Base-by-base conservation (phyloP, 2,329 filamentous ascomycete species). In the Nigrospora sphaerica region DNA sequence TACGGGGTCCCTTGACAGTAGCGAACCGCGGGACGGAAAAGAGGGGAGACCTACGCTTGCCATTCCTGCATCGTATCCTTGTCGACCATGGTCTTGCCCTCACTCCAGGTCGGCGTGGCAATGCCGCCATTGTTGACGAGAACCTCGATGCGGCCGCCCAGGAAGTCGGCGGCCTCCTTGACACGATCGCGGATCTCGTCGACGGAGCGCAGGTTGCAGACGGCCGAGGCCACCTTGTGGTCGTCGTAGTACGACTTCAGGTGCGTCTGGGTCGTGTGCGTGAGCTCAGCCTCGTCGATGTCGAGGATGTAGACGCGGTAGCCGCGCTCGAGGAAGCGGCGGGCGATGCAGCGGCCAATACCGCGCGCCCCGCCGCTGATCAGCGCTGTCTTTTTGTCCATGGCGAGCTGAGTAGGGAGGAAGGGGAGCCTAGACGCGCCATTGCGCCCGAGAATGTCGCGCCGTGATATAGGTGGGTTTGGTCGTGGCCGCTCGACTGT, bases 11-110 rank as follows among this genome's bases (percentile, higher is more conserved):
- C 19, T 23, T 23, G 19, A 4, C 12, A 40, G 31, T 14, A 10
- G 14, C n/a, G 32, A 12, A 33, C 39, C 31, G n/a, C 16, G 34
- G 4, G 4, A 9, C 34, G 34, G 16, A 5, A 36, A 10, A 11
- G 34, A 14, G 17, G 34, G 34, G 17, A 36, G 12, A 37, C 46
- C 31, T 37, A 50, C 14, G 69, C 71, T 49, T 63, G 58, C 71
- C 71, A 75, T 48, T 73, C 59, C 2, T 62, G 61, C n/a, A 70
- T 52, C 0, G 68, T 69, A 5, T 58, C 61, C 16, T 55, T 57
- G 50, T 72, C 67, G 44, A 66, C 68, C 69, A 74, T 73, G 7
- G 69, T 72, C 54, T 67, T 68, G 12, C 61, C 65, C 47, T 71
- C 65, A 46, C 59, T 67, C 67, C 70, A 74, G 35, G 67, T 48